Evolutionary conservation across 495 filamentous ascomycete genomes (phyloP).

Genomic region (Annulohypoxylon moriforme): DNA sequence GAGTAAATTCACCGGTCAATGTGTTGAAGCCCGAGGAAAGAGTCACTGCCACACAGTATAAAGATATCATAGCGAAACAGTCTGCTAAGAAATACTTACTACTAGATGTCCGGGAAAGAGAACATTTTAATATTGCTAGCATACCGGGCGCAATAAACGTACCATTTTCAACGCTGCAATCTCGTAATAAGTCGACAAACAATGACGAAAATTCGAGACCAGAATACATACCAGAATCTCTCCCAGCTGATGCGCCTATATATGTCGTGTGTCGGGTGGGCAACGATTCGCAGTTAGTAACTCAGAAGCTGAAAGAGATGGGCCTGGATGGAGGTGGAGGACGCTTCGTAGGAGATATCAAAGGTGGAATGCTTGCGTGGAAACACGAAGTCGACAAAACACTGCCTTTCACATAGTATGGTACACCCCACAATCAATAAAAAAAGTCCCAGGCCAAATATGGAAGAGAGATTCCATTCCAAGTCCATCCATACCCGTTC

Average conservation of each 20-base stretch:
- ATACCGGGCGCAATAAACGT: slow-evolving; percentile 80
- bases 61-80: slow-evolving; percentile 44
- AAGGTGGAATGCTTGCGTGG: slow-evolving; percentile 88
- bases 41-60: slow-evolving; percentile 69
- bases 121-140: slow-evolving; percentile 84
- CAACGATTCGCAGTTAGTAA: slow-evolving; percentile 87
- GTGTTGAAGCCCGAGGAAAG: slow-evolving; percentile 69
- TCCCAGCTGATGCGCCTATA: slow-evolving; percentile 59
- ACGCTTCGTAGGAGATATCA: slow-evolving; percentile 78
- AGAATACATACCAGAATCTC: slow-evolving; percentile 58
- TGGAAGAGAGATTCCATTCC: slow-evolving; percentile 44
- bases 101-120: slow-evolving; percentile 84
- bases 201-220: slow-evolving; percentile 38
- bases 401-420: slow-evolving; percentile 73
- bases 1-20: slow-evolving; percentile 60
- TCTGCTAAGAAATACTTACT: slow-evolving; percentile 61
- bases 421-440: slow-evolving; percentile 40
- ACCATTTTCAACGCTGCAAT: slow-evolving; percentile 72
- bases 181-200: slow-evolving; percentile 36
- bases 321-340: slow-evolving; percentile 67
- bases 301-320: slow-evolving; percentile 74
- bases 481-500: slow-evolving; percentile 40
- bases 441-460: slow-evolving; percentile 16
- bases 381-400: slow-evolving; percentile 75
- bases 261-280: slow-evolving; percentile 88